Evolutionary conservation across 805 yeast species (phyloP), one percentile per base, ranked within the genome.

Genomic region (Metschnikowia cerradonensis): DNA sequence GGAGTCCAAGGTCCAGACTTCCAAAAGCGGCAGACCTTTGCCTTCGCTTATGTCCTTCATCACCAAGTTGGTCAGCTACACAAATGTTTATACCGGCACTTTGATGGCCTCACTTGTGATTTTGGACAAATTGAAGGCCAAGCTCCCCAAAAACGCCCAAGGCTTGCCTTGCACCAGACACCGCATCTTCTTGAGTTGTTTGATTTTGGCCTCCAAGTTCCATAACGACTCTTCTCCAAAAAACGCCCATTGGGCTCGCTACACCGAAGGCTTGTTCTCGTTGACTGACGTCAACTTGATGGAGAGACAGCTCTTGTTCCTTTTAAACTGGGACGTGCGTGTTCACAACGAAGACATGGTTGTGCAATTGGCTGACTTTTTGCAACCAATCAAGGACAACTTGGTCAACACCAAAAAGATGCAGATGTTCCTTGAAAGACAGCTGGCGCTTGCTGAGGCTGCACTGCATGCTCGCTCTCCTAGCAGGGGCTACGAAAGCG

Each of bases 151-250:
- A 51, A 86, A 84, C 57, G 88, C 90, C 33, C 84, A 81, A 60
- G 92, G 92, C 32, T 71, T 85, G 55, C 87, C 91, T 41, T 86
- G 91, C 57, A 87, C 95, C 2, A 76, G 89, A 61, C 94, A 87
- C 68, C 74, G 95, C 57, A 84, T 87, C 53, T 81, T 87, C 57
- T 74, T 87, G 49, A 87, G 90, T 14, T 84, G 90, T 63, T 71
- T 87, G 59, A 85, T 87, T 52, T 73, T 87, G 54, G 80, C 89
- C 15, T 80, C 90, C 43, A 87, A 87, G 65, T 82, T 75, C 67
- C 86, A 84, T 72, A 86, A 87, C 67, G 95, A 87, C 64, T 81
- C 86, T 5, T 82, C 88, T 11, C 90, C 92, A 53, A 82, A 84
- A 62, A 87, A 87, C 68, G 74, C 75, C 57, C 90, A 86, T 66